These are phyloP conservation scores for Beauveria medogensis DNA, from an alignment of 2,329 filamentous ascomycete genomes.

Conservation along the genomic window DNA sequence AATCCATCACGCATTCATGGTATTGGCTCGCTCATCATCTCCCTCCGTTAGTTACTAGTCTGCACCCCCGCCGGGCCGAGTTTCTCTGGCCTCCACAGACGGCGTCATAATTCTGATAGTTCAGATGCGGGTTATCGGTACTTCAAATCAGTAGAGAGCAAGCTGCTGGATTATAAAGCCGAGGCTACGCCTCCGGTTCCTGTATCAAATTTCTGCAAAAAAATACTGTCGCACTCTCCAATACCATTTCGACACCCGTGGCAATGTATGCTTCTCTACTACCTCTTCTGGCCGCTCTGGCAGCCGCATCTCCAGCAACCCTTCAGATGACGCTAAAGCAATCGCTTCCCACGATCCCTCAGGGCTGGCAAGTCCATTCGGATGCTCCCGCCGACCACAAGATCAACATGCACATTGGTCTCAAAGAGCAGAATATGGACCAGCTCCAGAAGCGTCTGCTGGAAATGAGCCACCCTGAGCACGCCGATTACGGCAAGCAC, in stretches of 20 bases:
- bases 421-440: conserved; percentile 12
- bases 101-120: background rate
- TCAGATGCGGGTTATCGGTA: background rate
- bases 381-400: conserved; percentile 8
- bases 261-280: conserved; percentile 6
- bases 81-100: background rate
- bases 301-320: conserved; percentile 8
- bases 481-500: conserved; percentile 11
- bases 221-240: background rate
- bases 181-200: background rate
- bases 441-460: conserved; percentile 6
- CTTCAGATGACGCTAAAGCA: conserved; percentile 9
- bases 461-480: conserved; percentile 5
- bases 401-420: conserved; percentile 10
- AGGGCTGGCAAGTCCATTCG: conserved; percentile 8
- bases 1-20: background rate
- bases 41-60: background rate
- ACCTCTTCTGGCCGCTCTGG: conserved; percentile 9
- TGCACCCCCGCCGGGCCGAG: background rate
- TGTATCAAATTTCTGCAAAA: too few species aligned
- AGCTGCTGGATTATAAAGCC: background rate
- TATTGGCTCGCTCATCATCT: background rate
- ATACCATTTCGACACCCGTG: background rate
- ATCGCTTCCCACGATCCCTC: conserved; percentile 1
- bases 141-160: background rate